phyloP scores from a whole-genome alignment of 148 eudicot species.

The Rheum nobile region DNA sequence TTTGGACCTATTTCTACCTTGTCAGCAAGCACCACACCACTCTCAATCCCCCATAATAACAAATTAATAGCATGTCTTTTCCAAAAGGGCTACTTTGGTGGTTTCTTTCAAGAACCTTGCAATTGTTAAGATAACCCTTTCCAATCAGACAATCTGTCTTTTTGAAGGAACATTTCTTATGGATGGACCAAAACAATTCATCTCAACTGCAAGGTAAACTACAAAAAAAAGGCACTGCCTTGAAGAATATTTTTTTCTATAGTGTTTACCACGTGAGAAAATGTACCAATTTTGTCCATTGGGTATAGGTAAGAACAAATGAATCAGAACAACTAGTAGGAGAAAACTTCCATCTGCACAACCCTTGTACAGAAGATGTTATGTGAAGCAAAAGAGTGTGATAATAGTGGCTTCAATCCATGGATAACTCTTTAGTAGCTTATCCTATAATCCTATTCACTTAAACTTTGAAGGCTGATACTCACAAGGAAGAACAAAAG shows the following conservation, averaged over 20 bases:
- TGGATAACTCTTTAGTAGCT: not conserved
- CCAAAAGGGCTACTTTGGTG: not conserved
- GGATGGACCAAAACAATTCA: not conserved
- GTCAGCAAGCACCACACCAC: not conserved
- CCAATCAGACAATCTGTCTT: not conserved
- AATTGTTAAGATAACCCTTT: not conserved
- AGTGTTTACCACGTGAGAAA: too few species aligned
- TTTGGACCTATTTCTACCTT: not conserved
- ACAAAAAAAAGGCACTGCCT: too few species aligned
- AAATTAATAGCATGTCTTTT: not conserved
- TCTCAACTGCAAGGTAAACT: not conserved
- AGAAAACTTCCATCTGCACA: too few species aligned
- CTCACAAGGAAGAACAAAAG: not conserved
- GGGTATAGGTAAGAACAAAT: too few species aligned
- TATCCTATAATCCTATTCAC: too few species aligned
- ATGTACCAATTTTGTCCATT: too few species aligned
- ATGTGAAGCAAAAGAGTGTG: too few species aligned
- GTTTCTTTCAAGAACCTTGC: not conserved
- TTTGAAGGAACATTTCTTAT: not conserved
- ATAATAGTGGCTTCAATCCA: too few species aligned
- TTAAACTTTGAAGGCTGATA: not conserved
- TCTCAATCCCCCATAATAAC: not conserved
- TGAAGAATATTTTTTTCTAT: too few species aligned
- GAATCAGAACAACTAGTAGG: too few species aligned
- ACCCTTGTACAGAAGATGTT: too few species aligned